Percentiles rank a stretch among this genome's conserved stretches.
phyloP scores from a whole-genome alignment of 805 yeast genomes.

The Candida argentea region DNA sequence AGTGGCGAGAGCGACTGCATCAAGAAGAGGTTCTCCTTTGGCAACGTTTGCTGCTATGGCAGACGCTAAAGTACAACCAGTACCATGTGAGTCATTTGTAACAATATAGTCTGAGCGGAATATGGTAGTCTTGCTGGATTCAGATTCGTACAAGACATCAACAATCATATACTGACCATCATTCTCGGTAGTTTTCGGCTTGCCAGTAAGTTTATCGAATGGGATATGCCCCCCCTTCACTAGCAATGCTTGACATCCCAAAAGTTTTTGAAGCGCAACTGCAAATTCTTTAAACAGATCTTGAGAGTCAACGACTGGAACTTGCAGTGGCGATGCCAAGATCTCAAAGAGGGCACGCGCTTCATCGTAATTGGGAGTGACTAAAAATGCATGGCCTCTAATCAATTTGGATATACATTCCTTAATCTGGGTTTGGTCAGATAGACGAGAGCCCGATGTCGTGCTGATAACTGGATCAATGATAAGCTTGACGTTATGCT shows the following conservation, averaged over 20 bases:
- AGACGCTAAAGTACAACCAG: conserved; percentile 83
- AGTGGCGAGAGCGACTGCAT: conserved; percentile 47
- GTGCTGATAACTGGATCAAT: conserved; percentile 83
- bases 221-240: conserved; percentile 79
- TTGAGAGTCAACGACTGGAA: conserved; percentile 11
- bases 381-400: conserved; percentile 38
- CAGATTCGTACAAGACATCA: conserved; percentile 45
- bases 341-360: conserved; percentile 36
- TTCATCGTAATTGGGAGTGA: conserved; percentile 73
- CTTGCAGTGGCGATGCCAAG: conserved; percentile 11
- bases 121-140: conserved; percentile 22
- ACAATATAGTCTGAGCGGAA: conserved; percentile 37
- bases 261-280: conserved; percentile 11
- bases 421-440: conserved; percentile 36
- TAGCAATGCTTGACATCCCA: conserved; percentile 43
- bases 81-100: conserved; percentile 67
- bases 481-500: conserved; percentile 30
- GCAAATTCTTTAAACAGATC: conserved; percentile 25
- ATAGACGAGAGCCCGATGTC: conserved; percentile 60
- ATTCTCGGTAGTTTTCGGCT: conserved; percentile 5
- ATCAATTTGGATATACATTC: conserved; percentile 35
- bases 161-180: conserved; percentile 13
- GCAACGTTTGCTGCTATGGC: conserved; percentile 73
- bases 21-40: conserved; percentile 32
- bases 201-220: conserved; percentile 14